Percentiles rank a stretch among this genome's conserved stretches.
These are phyloP conservation scores for Crithidia fasciculata DNA, from an alignment of 208 protist genomes.

Conservation along the genomic window DNA sequence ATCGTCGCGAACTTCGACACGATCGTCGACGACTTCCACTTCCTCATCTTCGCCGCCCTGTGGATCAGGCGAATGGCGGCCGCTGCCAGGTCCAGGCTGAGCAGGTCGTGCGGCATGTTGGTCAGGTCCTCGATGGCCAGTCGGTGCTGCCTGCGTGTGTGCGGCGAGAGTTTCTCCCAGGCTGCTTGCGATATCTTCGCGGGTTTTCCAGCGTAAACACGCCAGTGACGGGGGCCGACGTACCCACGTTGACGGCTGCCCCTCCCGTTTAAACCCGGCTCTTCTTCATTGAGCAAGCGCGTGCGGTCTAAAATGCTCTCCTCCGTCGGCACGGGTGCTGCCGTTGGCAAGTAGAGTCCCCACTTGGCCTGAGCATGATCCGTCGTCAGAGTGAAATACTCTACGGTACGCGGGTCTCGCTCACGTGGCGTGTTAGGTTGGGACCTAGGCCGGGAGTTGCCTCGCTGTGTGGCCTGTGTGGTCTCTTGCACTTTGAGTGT, in stretches of 20 bases:
- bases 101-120: slow-evolving; percentile 2
- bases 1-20: background rate
- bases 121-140: background rate
- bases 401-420: background rate
- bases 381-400: background rate
- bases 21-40: background rate
- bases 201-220: background rate
- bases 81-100: background rate
- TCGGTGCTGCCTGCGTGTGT: background rate
- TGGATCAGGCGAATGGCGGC: background rate
- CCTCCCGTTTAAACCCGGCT: slow-evolving; percentile 3
- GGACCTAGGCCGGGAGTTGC: background rate
- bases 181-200: background rate
- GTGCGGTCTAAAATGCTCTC: background rate
- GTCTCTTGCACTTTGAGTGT: background rate
- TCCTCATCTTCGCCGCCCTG: background rate
- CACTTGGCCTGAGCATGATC: background rate
- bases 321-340: background rate
- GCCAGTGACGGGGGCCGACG: slow-evolving; percentile 6
- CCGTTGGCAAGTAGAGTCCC: background rate
- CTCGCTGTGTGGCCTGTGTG: slow-evolving; percentile 3
- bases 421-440: background rate
- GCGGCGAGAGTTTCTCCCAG: slow-evolving; percentile 2
- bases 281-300: background rate
- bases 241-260: slow-evolving; percentile 8